These are phyloP conservation scores for Martensiomyces pterosporus DNA, from an alignment of 192 early-diverging fungal genomes.

Conservation along the genomic window DNA sequence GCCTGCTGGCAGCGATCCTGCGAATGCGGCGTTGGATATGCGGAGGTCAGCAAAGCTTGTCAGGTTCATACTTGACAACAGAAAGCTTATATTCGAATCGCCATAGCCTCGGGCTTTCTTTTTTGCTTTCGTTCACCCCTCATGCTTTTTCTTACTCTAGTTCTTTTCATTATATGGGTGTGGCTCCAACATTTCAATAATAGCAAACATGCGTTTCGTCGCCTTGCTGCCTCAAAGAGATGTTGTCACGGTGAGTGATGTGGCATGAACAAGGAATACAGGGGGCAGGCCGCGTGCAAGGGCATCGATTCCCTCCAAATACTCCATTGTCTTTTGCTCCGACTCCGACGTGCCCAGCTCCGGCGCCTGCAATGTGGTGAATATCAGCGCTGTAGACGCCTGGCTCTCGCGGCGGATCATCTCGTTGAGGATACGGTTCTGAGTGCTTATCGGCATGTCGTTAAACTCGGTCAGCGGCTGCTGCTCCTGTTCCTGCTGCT, in stretches of 20 bases:
- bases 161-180: slow-evolving; percentile 6
- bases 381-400: slow-evolving; percentile 52
- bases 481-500: slow-evolving; percentile 1
- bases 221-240: too few species aligned
- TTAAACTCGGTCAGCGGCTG: slow-evolving; percentile 50
- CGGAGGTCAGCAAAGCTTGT: slow-evolving; percentile 32
- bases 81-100: slow-evolving; percentile 34
- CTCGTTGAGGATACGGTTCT: slow-evolving; percentile 60
- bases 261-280: slow-evolving; percentile 62
- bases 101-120: neutral
- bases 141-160: slow-evolving; percentile 1
- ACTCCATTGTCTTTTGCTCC: slow-evolving; percentile 44
- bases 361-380: slow-evolving; percentile 59
- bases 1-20: slow-evolving; percentile 22
- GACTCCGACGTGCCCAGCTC: slow-evolving; percentile 47
- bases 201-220: neutral
- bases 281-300: slow-evolving; percentile 50
- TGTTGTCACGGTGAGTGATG: slow-evolving; percentile 61
- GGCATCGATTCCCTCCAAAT: slow-evolving; percentile 53
- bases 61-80: slow-evolving; percentile 41
- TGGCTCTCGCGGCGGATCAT: slow-evolving; percentile 54
- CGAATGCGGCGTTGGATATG: slow-evolving; percentile 34
- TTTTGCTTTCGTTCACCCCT: slow-evolving; percentile 2
- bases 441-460: slow-evolving; percentile 48
- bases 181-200: neutral